Evolutionary conservation across 306 rosid genomes (phyloP), one percentile per base, ranked within the genome.

Genomic region (Elaeagnus macrophylla): DNA sequence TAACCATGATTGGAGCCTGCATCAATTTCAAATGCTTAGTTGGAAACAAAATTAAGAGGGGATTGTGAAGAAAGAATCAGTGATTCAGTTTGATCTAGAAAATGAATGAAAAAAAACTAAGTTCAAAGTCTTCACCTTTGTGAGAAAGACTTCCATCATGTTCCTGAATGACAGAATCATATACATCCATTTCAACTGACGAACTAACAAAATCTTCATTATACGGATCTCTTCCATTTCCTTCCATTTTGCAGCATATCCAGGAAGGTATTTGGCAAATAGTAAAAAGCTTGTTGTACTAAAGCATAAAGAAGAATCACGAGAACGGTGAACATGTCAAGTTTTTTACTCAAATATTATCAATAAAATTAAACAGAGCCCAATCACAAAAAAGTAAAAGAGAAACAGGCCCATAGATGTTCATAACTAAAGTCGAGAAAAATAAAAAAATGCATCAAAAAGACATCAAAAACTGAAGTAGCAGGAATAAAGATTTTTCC

Each of bases 161-260:
- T 62, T 79, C 86, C 60, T 61, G 79, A 56, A 56, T 55, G 66
- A 59, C 60, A 54, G 66, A 65, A 67, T 87, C 96, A 37, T 93
- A 75, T 46, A 93, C 85, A 75, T 93, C 99, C 96, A 93, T 93
- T 77, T 84, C 96, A 67, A 93, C 89, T 48, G 85, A 79, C 67
- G 82, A 78, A 62, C 85, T 80, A 73, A 63, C 59, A 35, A 44
- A 65, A 55, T 75, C 90, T 16, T 84, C 93, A 53, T 65, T 64
- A 56, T 61, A 58, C 53, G 62, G 67, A 42, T 67, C 72, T 65
- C 56, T 77, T 51, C 72, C 73, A 71, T 79, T 88, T 57, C 96
- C 95, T 74, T 84, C 94, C 81, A 79, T 45, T 39, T 66, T 81
- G 82, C 85, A 84, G 70, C 78, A 69, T 79, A 93, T 80, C 96